These are phyloP conservation scores for Acanthamoeba lugdunensis DNA, from an alignment of 208 protist genomes.

Conservation along the genomic window DNA sequence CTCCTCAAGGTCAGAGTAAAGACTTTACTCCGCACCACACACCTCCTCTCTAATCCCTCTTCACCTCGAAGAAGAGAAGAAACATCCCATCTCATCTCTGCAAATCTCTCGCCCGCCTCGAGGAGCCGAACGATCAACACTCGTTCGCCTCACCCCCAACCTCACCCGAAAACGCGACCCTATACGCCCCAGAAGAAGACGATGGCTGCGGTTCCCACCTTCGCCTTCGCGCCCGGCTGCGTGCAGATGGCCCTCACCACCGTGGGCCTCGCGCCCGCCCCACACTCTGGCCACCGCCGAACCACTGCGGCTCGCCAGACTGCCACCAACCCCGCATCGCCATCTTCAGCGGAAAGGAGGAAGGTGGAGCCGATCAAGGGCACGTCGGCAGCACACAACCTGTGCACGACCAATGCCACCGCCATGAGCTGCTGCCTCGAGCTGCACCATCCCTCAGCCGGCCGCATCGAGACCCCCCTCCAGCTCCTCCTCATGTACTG, in stretches of 20 bases:
- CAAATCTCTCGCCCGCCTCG: not conserved
- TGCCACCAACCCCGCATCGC: not conserved
- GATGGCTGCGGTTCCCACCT: not conserved
- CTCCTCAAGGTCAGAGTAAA: too few relatives aligned
- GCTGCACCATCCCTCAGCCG: not conserved
- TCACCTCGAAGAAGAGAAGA: too few relatives aligned
- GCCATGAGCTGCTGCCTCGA: not conserved
- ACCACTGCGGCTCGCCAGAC: not conserved
- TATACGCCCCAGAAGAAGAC: not conserved
- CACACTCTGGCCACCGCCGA: constrained; percentile 40
- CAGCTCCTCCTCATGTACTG: constrained; percentile 39
- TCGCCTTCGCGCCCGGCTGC: not conserved
- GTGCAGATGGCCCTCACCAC: constrained; percentile 14
- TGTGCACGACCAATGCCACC: constrained; percentile 29
- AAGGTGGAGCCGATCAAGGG: constrained; percentile 30
- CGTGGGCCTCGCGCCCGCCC: not conserved
- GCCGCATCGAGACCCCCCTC: not conserved
- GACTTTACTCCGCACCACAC: too few relatives aligned
- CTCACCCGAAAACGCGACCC: constrained; percentile 4
- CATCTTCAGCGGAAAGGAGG: not conserved
- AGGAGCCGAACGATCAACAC: not conserved
- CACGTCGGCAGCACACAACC: not conserved
- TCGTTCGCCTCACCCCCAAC: not conserved
- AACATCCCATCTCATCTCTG: too few relatives aligned
- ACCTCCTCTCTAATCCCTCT: too few relatives aligned